Conservation (phyloP, 345 rosid genomes). For the Sonneratia alba region DNA sequence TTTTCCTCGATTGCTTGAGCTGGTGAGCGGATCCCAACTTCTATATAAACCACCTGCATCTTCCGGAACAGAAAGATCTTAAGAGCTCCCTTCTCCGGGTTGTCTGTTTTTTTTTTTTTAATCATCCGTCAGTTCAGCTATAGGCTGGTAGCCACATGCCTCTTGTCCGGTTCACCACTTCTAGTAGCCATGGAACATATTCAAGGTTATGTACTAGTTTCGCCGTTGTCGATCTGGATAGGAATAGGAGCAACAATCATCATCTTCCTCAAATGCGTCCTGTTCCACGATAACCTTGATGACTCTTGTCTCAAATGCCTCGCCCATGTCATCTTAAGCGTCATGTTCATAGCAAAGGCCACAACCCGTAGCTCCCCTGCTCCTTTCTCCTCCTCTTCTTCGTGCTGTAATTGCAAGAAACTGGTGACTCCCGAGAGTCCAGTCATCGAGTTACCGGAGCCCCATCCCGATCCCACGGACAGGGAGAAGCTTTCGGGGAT, state of each 20-base stretch:
- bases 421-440: background rate
- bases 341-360: background rate
- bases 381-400: background rate
- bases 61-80: background rate
- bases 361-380: background rate
- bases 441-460: background rate
- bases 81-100: background rate
- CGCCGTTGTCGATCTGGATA: background rate
- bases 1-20: background rate
- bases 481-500: conserved; percentile 2
- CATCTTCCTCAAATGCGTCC: background rate
- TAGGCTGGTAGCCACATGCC: background rate
- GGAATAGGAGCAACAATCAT: background rate
- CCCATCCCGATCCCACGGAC: no score
- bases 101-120: background rate
- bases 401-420: background rate
- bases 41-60: background rate
- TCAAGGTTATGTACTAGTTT: background rate
- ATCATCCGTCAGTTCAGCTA: background rate
- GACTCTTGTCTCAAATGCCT: background rate
- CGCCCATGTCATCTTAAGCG: background rate
- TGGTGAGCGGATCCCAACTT: background rate
- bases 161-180: background rate
- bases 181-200: background rate
- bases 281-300: background rate